These are phyloP conservation scores for Pythium dissimile DNA, from an alignment of 352 stramenopile species.

Conservation along the genomic window DNA sequence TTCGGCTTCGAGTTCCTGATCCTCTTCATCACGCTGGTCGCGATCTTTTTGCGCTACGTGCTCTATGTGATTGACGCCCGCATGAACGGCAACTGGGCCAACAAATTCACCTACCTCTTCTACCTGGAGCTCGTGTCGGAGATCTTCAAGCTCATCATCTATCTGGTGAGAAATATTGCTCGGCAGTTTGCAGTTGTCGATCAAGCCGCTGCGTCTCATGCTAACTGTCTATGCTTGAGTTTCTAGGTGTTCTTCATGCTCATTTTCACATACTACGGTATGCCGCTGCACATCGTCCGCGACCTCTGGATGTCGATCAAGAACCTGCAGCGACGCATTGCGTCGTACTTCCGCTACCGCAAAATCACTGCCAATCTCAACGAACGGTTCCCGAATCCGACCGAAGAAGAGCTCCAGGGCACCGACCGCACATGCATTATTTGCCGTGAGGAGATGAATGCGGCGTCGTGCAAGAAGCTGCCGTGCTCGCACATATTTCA, in stretches of 20 bases:
- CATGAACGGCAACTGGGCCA: constrained; percentile 86
- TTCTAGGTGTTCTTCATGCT: constrained; percentile 94
- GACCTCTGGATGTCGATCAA: constrained; percentile 95
- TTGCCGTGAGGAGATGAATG: constrained; percentile 93
- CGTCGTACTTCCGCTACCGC: constrained; percentile 90
- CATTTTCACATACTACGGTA: constrained; percentile 97
- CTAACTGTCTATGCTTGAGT: constrained; percentile 2
- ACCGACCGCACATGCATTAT: constrained; percentile 95
- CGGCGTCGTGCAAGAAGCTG: constrained; percentile 92
- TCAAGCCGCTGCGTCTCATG: neutral
- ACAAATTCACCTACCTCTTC: constrained; percentile 92
- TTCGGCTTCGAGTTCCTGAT: constrained; percentile 98
- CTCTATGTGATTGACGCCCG: constrained; percentile 93
- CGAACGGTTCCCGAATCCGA: constrained; percentile 93
- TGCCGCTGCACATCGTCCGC: constrained; percentile 96
- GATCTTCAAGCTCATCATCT: constrained; percentile 95
- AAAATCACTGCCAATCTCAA: constrained; percentile 95
- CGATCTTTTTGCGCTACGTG: constrained; percentile 86
- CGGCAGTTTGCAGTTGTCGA: too few relatives aligned
- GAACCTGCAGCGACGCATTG: constrained; percentile 79
- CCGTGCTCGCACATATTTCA: constrained; percentile 98
- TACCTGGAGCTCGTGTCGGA: constrained; percentile 95
- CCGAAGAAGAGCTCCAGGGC: constrained; percentile 92
- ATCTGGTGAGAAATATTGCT: constrained; percentile 61
- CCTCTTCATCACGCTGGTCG: constrained; percentile 90